Evolutionary conservation across 2,329 filamentous ascomycete genomes (phyloP), one percentile per base, ranked within the genome.

Genomic region (Paradendryphiella salina): DNA sequence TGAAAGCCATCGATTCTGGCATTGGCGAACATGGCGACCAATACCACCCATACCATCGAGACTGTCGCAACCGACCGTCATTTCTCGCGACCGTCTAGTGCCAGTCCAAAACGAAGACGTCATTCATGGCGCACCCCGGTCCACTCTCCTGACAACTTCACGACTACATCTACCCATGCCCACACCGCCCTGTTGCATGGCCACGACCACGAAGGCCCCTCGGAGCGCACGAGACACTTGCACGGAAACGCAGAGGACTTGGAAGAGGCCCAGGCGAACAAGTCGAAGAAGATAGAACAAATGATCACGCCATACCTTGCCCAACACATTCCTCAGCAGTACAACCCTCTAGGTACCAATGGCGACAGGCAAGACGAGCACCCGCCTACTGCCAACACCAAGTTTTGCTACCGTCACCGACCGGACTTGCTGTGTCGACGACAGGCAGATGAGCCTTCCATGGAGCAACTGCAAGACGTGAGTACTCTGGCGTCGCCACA

Each of bases 351-450:
- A 48, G 87, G 88, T 53, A 75, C 77, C 6, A 77, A 79, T 33
- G 53, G 51, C 73, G 75, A 54, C 74, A 73, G 61, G 49, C 36
- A 53, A 26, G 51, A 59, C 52, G 52, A 52, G 21, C 53, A 55
- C 29, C 64, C 50, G 60, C 41, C 66, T 47, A 70, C 85, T 56
- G 82, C 80, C 29, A 96, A 92, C 71, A 95, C 90, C 63, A 94
- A 89, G 72, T 97, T 88, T 77, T 99, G 94, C 77, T 99, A 99
- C 73, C 86, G 94, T 48, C 94, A 99, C 74, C 83, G 89, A 46
- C 94, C 94, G 2, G 94, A 97, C 73, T 85, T 93, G 46, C 96
- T 96, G 76, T 99, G 94, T 76, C 83, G 92, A 54, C 85, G 91
- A 54, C 90, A 95, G 56, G 92, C 91, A 51, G 92, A 97, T 76